These are phyloP conservation scores for Nannizziopsis arthrosporioides DNA, from an alignment of 2,329 filamentous ascomycete genomes.

Conservation along the genomic window DNA sequence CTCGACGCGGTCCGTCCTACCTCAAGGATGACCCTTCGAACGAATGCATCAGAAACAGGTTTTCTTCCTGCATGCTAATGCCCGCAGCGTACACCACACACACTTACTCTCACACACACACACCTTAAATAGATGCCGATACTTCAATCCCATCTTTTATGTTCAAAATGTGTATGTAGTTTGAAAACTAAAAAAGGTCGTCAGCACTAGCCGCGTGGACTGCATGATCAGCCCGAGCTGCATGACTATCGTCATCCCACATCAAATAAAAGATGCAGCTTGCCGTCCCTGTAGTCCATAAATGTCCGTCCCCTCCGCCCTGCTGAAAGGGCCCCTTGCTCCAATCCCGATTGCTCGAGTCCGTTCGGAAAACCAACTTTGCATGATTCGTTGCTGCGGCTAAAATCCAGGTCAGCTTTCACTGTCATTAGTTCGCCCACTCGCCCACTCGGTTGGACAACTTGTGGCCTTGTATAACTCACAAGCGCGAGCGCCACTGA, in stretches of 20 bases:
- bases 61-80: background rate
- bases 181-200: conserved; percentile 2
- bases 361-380: background rate
- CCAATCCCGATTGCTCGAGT: conserved; percentile 8
- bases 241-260: conserved; percentile 35
- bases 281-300: conserved; percentile 26
- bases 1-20: background rate
- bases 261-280: conserved; percentile 36
- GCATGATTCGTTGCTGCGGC: conserved; percentile 10
- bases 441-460: background rate
- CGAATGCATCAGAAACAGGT: background rate
- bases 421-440: background rate
- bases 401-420: conserved; percentile 4
- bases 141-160: background rate
- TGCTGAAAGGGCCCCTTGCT: conserved; percentile 1
- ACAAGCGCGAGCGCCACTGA: conserved; percentile 7
- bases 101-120: background rate
- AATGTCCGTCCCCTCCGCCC: conserved; percentile 15
- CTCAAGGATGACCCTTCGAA: background rate
- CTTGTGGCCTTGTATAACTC: background rate
- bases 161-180: background rate
- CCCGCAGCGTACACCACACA: background rate
- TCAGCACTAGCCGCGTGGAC: conserved; percentile 24
- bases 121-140: background rate
- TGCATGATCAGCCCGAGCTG: conserved; percentile 33